Percentiles rank a stretch among this genome's conserved stretches.
phyloP scores from a whole-genome alignment of 257 asterid genomes.

The Solanum sitiens region DNA sequence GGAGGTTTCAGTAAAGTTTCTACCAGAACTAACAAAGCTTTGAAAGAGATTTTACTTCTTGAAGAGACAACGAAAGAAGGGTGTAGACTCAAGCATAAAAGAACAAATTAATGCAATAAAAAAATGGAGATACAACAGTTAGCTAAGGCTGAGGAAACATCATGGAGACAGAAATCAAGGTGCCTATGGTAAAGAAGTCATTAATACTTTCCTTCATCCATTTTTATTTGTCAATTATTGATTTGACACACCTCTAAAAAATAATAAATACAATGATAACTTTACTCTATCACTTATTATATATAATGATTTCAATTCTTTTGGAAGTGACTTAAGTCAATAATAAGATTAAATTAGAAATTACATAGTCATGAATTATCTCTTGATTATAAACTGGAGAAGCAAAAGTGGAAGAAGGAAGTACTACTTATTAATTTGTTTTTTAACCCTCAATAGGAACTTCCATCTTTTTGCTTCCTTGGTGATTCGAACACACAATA shows the following conservation, averaged over 20 bases:
- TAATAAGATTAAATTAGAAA: background rate
- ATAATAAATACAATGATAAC: background rate
- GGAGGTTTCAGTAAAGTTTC: background rate
- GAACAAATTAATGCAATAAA: background rate
- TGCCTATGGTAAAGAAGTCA: background rate
- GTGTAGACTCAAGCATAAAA: background rate
- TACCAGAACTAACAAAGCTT: background rate
- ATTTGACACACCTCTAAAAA: background rate
- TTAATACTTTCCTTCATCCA: background rate
- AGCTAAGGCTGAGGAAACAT: background rate
- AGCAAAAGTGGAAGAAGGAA: background rate
- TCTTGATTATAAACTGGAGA: background rate
- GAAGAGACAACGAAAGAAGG: background rate
- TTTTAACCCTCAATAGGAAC: background rate
- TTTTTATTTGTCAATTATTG: background rate
- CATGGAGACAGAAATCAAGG: background rate
- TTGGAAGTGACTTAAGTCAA: background rate
- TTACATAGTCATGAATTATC: background rate
- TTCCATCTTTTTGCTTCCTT: background rate
- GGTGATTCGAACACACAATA: background rate
- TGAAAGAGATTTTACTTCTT: background rate
- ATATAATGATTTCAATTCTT: background rate
- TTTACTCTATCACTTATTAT: background rate
- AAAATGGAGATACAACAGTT: background rate
- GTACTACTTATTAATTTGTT: background rate